Evolutionary conservation across 164 flowering plant species (phyloP).

Genomic region (Buxus sempervirens): DNA sequence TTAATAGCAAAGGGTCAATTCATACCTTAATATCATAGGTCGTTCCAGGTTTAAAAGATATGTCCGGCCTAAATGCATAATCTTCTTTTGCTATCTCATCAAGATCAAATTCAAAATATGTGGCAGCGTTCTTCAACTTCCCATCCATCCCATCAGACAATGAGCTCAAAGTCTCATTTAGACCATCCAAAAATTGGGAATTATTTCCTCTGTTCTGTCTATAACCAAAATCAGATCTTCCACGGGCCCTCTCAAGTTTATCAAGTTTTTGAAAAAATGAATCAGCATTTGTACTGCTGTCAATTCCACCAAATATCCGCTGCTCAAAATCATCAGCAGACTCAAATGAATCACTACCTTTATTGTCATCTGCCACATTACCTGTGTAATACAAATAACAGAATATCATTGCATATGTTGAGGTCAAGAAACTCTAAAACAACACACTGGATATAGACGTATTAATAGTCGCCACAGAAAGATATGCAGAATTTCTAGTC

Average conservation of each 20-base stretch:
- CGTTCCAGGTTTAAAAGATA: slow-evolving; percentile 26
- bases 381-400: slow-evolving; percentile 22
- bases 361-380: slow-evolving; percentile 19
- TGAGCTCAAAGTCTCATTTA: slow-evolving; percentile 47
- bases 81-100: slow-evolving; percentile 45
- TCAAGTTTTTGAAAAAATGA: slow-evolving; percentile 50
- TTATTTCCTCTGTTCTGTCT: slow-evolving; percentile 8
- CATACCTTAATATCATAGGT: slow-evolving; percentile 53
- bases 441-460: not conserved
- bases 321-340: slow-evolving; percentile 56
- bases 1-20: too few species aligned
- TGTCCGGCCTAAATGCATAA: slow-evolving; percentile 66
- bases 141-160: slow-evolving; percentile 71
- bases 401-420: not conserved
- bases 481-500: too few species aligned
- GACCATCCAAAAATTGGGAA: slow-evolving; percentile 26
- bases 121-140: slow-evolving; percentile 66
- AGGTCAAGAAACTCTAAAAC: slow-evolving; percentile 2
- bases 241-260: slow-evolving; percentile 34
- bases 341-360: slow-evolving; percentile 32
- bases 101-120: slow-evolving; percentile 42
- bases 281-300: slow-evolving; percentile 25
- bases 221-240: slow-evolving; percentile 23
- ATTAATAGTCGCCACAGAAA: too few species aligned
- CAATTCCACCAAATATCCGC: slow-evolving; percentile 50